Percentiles rank a stretch among this genome's conserved stretches.
phyloP scores from a whole-genome alignment of 2,329 filamentous ascomycete species.

The Tolypocladium nubicola region DNA sequence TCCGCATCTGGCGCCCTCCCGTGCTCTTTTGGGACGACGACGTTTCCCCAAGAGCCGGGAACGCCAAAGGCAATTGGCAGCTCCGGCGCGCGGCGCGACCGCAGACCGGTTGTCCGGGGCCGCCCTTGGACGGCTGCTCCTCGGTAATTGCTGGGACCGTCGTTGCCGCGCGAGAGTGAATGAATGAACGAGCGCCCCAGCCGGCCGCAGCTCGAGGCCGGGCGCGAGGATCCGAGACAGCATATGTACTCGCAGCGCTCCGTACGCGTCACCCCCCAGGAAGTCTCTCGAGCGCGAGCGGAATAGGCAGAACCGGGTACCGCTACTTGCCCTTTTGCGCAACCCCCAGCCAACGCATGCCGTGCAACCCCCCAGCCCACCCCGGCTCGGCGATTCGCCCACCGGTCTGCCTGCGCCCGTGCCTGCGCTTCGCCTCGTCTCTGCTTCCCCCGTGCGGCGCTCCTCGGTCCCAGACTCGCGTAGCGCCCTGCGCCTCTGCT shows the following conservation, averaged over 20 bases:
- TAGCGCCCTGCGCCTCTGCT: background rate
- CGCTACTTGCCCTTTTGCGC: background rate
- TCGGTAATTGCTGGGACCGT: too few species aligned
- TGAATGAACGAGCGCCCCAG: background rate
- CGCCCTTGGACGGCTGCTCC: too few species aligned
- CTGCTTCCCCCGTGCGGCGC: background rate
- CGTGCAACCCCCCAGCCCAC: background rate
- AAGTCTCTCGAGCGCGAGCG: too few species aligned
- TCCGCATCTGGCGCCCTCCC: background rate
- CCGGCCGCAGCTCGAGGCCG: background rate
- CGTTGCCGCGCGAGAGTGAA: too few species aligned
- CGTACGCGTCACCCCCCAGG: background rate
- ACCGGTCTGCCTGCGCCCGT: background rate
- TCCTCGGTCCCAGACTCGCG: too few species aligned
- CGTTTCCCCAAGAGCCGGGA: background rate
- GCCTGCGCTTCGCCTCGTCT: background rate
- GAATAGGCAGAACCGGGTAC: background rate
- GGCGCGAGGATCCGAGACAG: background rate
- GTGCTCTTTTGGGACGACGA: background rate
- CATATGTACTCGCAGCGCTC: too few species aligned
- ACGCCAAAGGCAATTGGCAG: too few species aligned
- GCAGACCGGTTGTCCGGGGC: too few species aligned
- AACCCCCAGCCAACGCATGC: background rate
- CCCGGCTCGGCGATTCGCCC: background rate
- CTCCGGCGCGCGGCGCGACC: background rate